Evolutionary conservation across 306 rosid species (phyloP), one percentile per base, ranked within the genome.

Genomic region (Pterocarpus macrocarpus): DNA sequence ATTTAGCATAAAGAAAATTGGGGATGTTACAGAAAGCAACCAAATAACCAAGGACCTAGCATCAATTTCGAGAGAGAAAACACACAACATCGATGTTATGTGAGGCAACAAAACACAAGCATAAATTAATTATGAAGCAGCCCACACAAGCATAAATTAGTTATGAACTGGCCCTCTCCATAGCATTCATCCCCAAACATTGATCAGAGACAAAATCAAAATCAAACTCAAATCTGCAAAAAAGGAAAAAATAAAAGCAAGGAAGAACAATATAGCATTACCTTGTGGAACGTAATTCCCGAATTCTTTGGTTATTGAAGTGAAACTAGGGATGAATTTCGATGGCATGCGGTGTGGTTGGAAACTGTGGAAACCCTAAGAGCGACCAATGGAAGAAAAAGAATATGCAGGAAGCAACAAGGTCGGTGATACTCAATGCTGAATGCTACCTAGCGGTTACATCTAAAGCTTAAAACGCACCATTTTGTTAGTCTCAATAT

Each of bases 281-380:
- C 81, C 81, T 77, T 35, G 13, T 64, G 8, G 50, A 14, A 35
- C 5, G 11, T 50, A 2, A 76, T 8, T 9, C 15, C 8, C 28
- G 47, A 63, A 5, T 76, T 33, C 49, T 34, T 33, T 49, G 1
- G 15, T 22, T n/a, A 33, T 4, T 16, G 73, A 49, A 35, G 36
- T 14, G 45, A 16, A 34, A 11, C 8, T 32, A 9, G 9, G 43
- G 61, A 8, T 7, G 13, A 34, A 76, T 35, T 76, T 12, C 11
- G 17, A 38, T 4, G 35, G 4, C 10, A 7, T 13, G 78, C 11
- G 13, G 38, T 55, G 28, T 30, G 30, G 49, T 63, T 64, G 15
- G 36, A 28, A 67, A 41, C 9, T 4, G 15, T 34, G 73, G 14
- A 35, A 77, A 53, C 81, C 74, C 81, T 77, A 77, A 77, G 36